Evolutionary conservation across 2,329 filamentous ascomycete genomes (phyloP).

Genomic region (Hysterium pulicare): DNA sequence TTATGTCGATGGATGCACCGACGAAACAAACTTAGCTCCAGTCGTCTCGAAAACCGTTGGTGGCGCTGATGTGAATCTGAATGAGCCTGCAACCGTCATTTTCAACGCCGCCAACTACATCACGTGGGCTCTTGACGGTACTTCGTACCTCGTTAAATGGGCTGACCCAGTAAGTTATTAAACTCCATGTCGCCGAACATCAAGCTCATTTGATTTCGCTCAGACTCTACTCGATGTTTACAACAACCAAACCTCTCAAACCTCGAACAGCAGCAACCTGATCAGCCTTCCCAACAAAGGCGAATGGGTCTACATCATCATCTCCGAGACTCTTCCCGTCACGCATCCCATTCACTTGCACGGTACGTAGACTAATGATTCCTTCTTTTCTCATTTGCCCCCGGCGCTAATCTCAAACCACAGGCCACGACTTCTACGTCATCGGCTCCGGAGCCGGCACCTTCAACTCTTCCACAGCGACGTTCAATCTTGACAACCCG

Average conservation of each 20-base stretch:
- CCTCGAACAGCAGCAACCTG: conserved; percentile 12
- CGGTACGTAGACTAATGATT: not conserved
- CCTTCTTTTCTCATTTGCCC: not conserved
- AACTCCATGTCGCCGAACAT: not conserved
- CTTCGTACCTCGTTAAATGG: conserved; percentile 39
- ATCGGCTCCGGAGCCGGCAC: conserved; percentile 25
- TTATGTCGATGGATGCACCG: conserved; percentile 35
- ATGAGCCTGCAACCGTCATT: conserved; percentile 27
- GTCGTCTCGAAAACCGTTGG: conserved; percentile 24
- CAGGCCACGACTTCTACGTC: conserved; percentile 30
- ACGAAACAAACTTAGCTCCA: conserved; percentile 38
- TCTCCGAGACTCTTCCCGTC: conserved; percentile 32
- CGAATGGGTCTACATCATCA: conserved; percentile 40
- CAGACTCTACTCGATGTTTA: not conserved
- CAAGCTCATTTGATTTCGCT: not conserved
- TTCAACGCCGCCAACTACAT: conserved; percentile 36
- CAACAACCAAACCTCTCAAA: not conserved
- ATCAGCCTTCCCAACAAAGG: conserved; percentile 29
- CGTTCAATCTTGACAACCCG: conserved; percentile 30
- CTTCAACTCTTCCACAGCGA: conserved; percentile 10
- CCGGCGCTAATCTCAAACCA: not conserved
- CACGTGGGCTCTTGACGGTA: conserved; percentile 41
- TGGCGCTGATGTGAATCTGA: conserved; percentile 14
- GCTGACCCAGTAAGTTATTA: too few species aligned
- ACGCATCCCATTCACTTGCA: conserved; percentile 11